Evolutionary conservation across 1,284 basidiomycete species (phyloP).

Genomic region (Coniferiporia weirii): DNA sequence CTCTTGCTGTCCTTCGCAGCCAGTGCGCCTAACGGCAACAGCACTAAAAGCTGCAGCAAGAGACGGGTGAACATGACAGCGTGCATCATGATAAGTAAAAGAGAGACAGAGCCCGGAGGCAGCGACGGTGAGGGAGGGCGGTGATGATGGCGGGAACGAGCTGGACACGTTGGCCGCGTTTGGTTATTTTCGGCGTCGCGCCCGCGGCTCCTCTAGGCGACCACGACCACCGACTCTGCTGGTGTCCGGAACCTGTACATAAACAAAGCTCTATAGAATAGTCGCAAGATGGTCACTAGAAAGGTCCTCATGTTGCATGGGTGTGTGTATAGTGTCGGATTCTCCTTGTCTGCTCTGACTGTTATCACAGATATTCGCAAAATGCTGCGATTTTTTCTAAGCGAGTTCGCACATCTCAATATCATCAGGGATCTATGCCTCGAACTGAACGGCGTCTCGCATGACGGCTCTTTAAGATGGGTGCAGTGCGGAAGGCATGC

Average conservation of each 20-base stretch:
- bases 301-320: slow-evolving; percentile 58
- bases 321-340: slow-evolving; percentile 30
- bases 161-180: no score
- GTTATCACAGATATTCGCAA: slow-evolving; percentile 66
- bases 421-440: background rate
- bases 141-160: background rate
- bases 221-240: background rate
- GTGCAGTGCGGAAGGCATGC: slow-evolving; percentile 69
- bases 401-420: slow-evolving; percentile 57
- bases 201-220: no score
- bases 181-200: background rate
- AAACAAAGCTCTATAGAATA: background rate
- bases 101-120: slow-evolving; percentile 3
- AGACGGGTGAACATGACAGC: slow-evolving; percentile 20
- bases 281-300: slow-evolving; percentile 1
- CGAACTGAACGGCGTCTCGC: slow-evolving; percentile 4
- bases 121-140: background rate
- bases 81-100: slow-evolving; percentile 5
- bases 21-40: slow-evolving; percentile 27
- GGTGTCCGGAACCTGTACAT: background rate
- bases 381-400: slow-evolving; percentile 77
- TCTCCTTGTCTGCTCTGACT: slow-evolving; percentile 19
- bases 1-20: slow-evolving; percentile 36
- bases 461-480: slow-evolving; percentile 44
- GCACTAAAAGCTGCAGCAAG: slow-evolving; percentile 25